Evolutionary conservation across 2,329 filamentous ascomycete genomes (phyloP), one percentile per base, ranked within the genome.

Genomic region (Penicillium sp.): DNA sequence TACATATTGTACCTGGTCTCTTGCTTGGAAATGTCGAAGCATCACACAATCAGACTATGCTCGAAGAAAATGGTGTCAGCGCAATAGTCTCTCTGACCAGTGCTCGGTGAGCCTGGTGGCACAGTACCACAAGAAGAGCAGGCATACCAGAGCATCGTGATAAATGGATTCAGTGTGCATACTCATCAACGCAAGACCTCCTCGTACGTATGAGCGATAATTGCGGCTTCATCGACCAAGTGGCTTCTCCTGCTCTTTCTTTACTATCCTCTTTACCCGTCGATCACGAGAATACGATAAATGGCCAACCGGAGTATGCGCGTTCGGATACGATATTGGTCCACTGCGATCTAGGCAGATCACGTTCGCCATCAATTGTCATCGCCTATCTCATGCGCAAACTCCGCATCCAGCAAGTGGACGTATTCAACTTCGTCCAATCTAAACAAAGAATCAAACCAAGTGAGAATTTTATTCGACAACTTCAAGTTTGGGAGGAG

Each of bases 401-500:
- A 23, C 23, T 23, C 23, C 23, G 23, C 36, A 55, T 56, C 23
- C 42, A 45, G 42, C 55, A 53, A 58, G 54, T 18, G 39, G 61
- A 66, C 41, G 60, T 60, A 39, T 57, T 66, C 11, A 41, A 51
- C 16, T 62, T 62, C 51, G 63, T 66, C 39, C 57, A 66, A 61
- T 55, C 47, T 35, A 67, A 63, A 48, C 61, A 64, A 32, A 66
- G 56, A 51, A 44, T 66, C 53, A 65, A 59, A 35, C 61, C 62
- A 35, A 68, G 60, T 48, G n/a, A 48, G 30, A 68, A 66, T 53
- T 60, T 67, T 47, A 65, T 51, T 38, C 57, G 62, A 41, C 65
- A 70, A 57, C 58, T 69, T 44, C 49, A 63, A 48, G 55, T 64
- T 35, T 70, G 64, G 67, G 63, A 65, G 44, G 44, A 64, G 47